These are phyloP conservation scores for Neonothopanus nambi DNA, from an alignment of 1,284 basidiomycete species.

Conservation along the genomic window DNA sequence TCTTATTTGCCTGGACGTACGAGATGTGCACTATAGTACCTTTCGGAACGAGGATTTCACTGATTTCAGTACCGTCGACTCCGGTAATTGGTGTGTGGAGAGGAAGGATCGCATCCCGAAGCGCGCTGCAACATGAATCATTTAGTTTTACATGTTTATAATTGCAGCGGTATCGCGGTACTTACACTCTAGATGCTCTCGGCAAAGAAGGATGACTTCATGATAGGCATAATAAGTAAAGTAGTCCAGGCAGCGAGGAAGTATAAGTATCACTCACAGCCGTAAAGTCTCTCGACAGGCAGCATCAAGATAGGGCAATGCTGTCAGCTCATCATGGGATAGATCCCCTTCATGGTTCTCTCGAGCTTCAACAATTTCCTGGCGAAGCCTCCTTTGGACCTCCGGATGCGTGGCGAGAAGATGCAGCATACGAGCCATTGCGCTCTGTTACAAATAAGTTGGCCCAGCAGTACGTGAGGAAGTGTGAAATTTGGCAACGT, in stretches of 20 bases:
- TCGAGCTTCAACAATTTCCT: slow-evolving; percentile 19
- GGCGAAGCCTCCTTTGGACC: slow-evolving; percentile 21
- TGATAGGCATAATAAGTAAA: background rate
- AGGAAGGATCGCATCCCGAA: slow-evolving; percentile 24
- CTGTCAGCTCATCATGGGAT: slow-evolving; percentile 21
- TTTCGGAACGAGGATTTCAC: slow-evolving; percentile 21
- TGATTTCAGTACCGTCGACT: slow-evolving; percentile 22
- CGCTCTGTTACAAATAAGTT: slow-evolving; percentile 6
- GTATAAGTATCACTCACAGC: slow-evolving; percentile 16
- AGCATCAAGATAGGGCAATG: slow-evolving; percentile 26
- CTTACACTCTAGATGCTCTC: background rate
- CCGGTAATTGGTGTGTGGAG: slow-evolving; percentile 24
- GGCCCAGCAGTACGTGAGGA: background rate
- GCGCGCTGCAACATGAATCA: slow-evolving; percentile 14
- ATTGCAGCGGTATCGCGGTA: background rate
- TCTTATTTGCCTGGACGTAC: slow-evolving; percentile 18
- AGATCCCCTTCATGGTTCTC: slow-evolving; percentile 10
- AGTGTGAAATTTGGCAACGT: background rate
- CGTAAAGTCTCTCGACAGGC: slow-evolving; percentile 26
- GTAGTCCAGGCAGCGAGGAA: background rate
- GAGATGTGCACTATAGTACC: slow-evolving; percentile 13
- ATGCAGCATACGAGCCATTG: slow-evolving; percentile 24
- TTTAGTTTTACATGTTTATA: background rate
- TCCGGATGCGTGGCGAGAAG: slow-evolving; percentile 23
- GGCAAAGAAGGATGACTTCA: background rate